A percentile compares a stretch with the other conserved stretches of the same genome.
These are phyloP conservation scores for Echeveria elegans DNA, from an alignment of 164 flowering plant genomes.

Conservation along the genomic window DNA sequence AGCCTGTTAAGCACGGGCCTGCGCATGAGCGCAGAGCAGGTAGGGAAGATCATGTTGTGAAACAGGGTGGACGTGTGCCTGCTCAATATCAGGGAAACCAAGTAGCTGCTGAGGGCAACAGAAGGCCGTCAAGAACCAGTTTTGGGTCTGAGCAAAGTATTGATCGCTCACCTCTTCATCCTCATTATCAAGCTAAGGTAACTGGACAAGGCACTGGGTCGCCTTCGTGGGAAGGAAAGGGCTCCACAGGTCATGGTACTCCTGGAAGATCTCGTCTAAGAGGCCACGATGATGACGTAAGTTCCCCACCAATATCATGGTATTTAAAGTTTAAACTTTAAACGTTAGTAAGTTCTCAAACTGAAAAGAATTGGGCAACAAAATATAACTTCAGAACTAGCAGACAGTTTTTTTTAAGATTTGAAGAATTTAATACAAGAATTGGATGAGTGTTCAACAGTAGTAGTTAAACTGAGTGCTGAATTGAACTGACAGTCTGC, in stretches of 20 bases:
- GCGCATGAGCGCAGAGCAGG: conserved; percentile 22
- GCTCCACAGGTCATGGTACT: conserved; percentile 31
- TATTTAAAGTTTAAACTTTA: too few species aligned
- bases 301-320: too few species aligned
- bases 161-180: conserved; percentile 45
- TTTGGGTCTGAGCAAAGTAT: conserved; percentile 38
- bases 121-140: conserved; percentile 19
- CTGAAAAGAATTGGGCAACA: too few species aligned
- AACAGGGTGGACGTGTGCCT: conserved; percentile 13
- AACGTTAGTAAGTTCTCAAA: too few species aligned
- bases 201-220: conserved; percentile 28
- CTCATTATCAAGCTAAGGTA: conserved; percentile 27
- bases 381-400: too few species aligned
- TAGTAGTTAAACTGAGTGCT: background rate
- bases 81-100: too few species aligned
- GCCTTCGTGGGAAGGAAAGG: conserved; percentile 40
- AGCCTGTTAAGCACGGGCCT: conserved; percentile 11
- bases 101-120: conserved; percentile 4
- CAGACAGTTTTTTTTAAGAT: too few species aligned
- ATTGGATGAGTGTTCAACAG: too few species aligned
- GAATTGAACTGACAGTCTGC: background rate
- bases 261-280: conserved; percentile 39
- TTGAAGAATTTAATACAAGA: too few species aligned
- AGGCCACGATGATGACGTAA: conserved; percentile 34
- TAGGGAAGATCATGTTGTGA: conserved; percentile 37